Evolutionary conservation across 1,139 yeast genomes (phyloP), one percentile per base, ranked within the genome.

Genomic region (Geotrichum restrictum): DNA sequence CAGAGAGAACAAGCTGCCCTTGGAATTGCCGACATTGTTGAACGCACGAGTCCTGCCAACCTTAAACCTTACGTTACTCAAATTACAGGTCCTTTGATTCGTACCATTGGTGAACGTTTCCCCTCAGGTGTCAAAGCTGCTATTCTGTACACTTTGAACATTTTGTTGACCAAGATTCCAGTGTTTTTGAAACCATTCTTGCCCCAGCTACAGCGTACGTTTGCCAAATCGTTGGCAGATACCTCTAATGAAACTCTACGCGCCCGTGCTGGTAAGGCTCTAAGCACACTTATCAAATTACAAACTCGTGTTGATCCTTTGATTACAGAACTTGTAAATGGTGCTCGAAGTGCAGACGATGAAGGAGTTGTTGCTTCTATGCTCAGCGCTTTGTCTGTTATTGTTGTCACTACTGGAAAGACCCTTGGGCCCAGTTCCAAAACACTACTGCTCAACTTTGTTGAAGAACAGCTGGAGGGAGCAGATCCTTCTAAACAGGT

Each of bases 191-290:
- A 94, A 66, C 98, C 99, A 11, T 94, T 94, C 69, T 82, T 93
- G 69, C 99, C 99, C 8, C 99, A 94, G 74, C 76, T 94, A 61
- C 98, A 94, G 72, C 81, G 99, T 69, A 94, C 98, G 1, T 94
- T 93, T 73, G 95, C 94, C 45, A 86, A 95, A 68, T 87, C 96
- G 1, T 76, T 94, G 59, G 79, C 88, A 47, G 98, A 93, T 70
- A 76, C 85, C 2, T 53, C 65, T 3, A 86, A 83, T 64, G 95
- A 85, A 55, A 72, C 79, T 6, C 75, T 93, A 64, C 79, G 98
- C 62, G 70, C 82, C 3, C 80, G 95, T 59, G 96, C 98, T n/a
- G 97, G 95, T 37, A 79, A 77, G 61, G 98, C 97, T 0, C 74
- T 93, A 60, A 95, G 96, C 51, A 82, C 91, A 7, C 77, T 93